Conservation (phyloP, 495 filamentous ascomycete genomes). For the Hyaloscypha bicolor region DNA sequence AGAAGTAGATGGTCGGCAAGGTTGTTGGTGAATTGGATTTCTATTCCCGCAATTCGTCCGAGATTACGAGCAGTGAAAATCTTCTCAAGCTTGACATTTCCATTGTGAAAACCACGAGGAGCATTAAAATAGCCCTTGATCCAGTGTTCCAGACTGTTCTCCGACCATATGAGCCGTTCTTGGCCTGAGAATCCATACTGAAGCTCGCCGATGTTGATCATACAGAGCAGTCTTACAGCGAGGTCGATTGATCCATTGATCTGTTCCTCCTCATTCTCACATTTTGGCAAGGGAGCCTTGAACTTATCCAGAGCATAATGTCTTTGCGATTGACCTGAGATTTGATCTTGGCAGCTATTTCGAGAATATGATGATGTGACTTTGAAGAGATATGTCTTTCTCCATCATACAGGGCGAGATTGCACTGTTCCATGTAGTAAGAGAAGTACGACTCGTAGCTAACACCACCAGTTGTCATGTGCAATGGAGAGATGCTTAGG, state of each 20-base stretch:
- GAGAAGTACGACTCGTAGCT: conserved; percentile 2
- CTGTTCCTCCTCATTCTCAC: not conserved
- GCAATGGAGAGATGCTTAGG: not conserved
- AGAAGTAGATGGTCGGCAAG: conserved; percentile 45
- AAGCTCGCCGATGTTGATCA: conserved; percentile 26
- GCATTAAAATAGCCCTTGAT: conserved; percentile 22
- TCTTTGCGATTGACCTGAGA: not conserved
- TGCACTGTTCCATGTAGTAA: conserved; percentile 11
- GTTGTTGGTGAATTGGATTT: conserved; percentile 44
- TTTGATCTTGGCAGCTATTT: conserved; percentile 4
- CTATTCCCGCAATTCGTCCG: conserved; percentile 39
- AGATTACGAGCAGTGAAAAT: conserved; percentile 36
- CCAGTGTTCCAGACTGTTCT: conserved; percentile 15
- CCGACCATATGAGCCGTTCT: conserved; percentile 7
- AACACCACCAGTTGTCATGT: not conserved
- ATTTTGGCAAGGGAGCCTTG: not conserved
- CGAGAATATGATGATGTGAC: conserved; percentile 16
- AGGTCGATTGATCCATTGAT: conserved; percentile 25
- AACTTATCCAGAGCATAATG: conserved; percentile 11
- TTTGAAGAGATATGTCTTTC: not conserved
- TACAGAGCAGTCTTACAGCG: conserved; percentile 27
- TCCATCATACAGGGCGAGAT: not conserved
- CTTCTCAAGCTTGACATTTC: conserved; percentile 27
- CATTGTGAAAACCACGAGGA: conserved; percentile 1
- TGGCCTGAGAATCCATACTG: conserved; percentile 13